These are phyloP conservation scores for Holtermannia corniformis DNA, from an alignment of 768 basidiomycete genomes.

Conservation along the genomic window DNA sequence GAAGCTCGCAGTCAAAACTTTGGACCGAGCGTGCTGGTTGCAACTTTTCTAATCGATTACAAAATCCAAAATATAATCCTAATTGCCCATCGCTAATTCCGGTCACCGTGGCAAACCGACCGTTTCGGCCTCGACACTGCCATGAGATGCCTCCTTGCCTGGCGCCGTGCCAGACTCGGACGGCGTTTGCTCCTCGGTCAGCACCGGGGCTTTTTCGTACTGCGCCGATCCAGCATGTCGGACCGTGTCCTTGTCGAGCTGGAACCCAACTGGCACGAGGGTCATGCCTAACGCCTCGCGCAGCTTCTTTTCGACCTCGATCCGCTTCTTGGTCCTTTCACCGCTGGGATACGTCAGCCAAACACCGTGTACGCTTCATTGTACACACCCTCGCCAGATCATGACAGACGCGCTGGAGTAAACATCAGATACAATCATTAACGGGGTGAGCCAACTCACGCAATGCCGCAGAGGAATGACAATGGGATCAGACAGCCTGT, in stretches of 20 bases:
- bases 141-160: too few species aligned
- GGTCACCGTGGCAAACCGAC: too few species aligned
- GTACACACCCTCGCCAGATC: conserved; percentile 55
- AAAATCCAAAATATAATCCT: too few species aligned
- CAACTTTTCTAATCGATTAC: too few species aligned
- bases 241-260: background rate
- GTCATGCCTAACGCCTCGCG: conserved; percentile 33
- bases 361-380: background rate
- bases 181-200: too few species aligned
- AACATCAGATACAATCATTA: background rate
- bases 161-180: too few species aligned
- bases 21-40: background rate
- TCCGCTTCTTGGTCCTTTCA: conserved; percentile 33
- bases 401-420: conserved; percentile 50
- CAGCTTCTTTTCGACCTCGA: conserved; percentile 28
- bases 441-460: conserved; percentile 12
- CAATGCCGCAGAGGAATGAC: conserved; percentile 68
- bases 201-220: background rate
- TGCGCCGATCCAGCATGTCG: background rate
- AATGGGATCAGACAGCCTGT: conserved; percentile 57
- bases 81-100: too few species aligned
- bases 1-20: background rate
- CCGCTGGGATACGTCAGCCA: conserved; percentile 4
- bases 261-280: conserved; percentile 6
- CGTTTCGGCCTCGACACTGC: too few species aligned